Conservation (phyloP, 371 early-diverging fungal species). For the Homolaphlyctis polyrhiza region DNA sequence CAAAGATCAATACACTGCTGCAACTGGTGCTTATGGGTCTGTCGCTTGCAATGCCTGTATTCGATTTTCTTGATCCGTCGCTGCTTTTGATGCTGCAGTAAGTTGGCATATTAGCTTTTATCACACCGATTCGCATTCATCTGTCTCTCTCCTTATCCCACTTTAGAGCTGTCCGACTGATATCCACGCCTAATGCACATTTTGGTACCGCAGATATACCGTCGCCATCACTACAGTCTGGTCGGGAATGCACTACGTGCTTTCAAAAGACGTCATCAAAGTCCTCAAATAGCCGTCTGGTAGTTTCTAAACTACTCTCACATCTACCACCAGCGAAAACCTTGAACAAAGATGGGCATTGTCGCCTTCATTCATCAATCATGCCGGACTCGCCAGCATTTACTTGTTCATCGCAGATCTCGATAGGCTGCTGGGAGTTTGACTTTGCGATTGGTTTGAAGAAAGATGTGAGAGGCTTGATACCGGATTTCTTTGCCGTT, state of each 20-base stretch:
- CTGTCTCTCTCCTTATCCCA: too few relatives aligned
- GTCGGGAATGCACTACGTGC: conserved; percentile 19
- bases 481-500: conserved; percentile 24
- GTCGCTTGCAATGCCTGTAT: conserved; percentile 65
- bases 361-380: too few relatives aligned
- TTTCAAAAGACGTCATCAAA: conserved; percentile 13
- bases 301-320: too few relatives aligned
- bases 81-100: conserved; percentile 34
- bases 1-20: conserved; percentile 85
- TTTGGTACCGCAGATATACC: conserved; percentile 17
- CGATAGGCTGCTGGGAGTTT: neutral
- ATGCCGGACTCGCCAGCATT: too few relatives aligned
- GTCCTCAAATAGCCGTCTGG: conserved; percentile 1
- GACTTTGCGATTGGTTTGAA: conserved; percentile 7
- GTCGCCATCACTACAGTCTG: conserved; percentile 21
- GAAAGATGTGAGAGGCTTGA: conserved; percentile 28
- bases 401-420: too few relatives aligned
- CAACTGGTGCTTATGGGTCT: conserved; percentile 76
- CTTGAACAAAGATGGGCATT: too few relatives aligned
- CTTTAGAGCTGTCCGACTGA: too few relatives aligned
- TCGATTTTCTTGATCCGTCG: conserved; percentile 42
- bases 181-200: too few relatives aligned
- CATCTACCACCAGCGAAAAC: too few relatives aligned
- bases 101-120: too few relatives aligned
- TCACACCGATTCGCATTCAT: too few relatives aligned